A percentile compares a stretch with the other conserved stretches of the same genome.
Conservation (phyloP, 257 asterid species). For the Asclepias syriaca region DNA sequence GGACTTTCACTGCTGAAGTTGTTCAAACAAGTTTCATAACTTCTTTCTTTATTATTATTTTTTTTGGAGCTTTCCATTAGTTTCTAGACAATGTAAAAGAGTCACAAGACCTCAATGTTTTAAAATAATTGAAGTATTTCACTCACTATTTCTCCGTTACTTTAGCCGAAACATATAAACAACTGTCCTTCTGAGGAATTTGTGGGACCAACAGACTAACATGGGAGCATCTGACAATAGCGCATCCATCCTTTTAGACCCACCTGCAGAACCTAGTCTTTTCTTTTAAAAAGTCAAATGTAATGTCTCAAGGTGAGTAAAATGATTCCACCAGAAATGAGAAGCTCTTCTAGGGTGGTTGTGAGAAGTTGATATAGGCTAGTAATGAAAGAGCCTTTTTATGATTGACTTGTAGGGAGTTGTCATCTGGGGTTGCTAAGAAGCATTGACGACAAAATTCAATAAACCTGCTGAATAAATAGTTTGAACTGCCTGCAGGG, state of each 20-base stretch:
- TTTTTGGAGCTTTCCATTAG: not conserved
- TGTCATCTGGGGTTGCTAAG: too few species aligned
- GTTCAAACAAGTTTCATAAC: not conserved
- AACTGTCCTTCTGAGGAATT: not conserved
- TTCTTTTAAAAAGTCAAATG: not conserved
- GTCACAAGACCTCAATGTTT: not conserved
- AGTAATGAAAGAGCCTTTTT: not conserved
- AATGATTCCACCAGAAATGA: not conserved
- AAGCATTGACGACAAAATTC: not conserved
- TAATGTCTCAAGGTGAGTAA: not conserved
- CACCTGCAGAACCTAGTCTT: not conserved
- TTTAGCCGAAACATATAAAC: not conserved
- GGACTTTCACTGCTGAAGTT: conserved; percentile 6
- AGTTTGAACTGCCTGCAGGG: not conserved
- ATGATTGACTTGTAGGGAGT: not conserved
- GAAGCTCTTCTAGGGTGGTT: not conserved
- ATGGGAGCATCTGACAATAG: not conserved
- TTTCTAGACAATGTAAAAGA: not conserved
- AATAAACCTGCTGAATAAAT: not conserved
- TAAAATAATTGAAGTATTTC: not conserved
- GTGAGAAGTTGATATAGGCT: not conserved
- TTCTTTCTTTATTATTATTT: not conserved
- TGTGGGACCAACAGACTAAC: not conserved
- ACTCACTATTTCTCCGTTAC: not conserved
- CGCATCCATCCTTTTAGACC: not conserved